Evolutionary conservation across 257 asterid genomes (phyloP).

Genomic region (Solanum sejunctum): DNA sequence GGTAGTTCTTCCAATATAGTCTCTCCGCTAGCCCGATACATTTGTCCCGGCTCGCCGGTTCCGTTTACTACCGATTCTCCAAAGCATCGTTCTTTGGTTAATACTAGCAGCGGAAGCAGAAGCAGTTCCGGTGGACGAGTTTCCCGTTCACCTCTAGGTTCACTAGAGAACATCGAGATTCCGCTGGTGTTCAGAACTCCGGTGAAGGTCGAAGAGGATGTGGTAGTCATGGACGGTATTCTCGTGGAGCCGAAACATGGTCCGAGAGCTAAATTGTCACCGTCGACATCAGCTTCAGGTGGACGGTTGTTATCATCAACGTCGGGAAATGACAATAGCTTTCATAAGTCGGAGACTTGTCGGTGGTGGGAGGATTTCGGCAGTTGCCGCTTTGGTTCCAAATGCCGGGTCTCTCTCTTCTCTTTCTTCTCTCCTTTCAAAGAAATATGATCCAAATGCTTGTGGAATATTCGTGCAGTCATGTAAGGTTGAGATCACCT

Average conservation of each 20-base stretch:
- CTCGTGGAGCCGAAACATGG: slow-evolving; percentile 26
- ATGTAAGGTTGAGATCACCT: slow-evolving; percentile 7
- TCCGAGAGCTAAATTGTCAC: slow-evolving; percentile 14
- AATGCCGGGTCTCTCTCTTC: slow-evolving; percentile 38
- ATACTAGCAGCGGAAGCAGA: background rate
- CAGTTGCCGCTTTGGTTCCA: slow-evolving; percentile 38
- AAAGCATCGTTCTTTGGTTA: background rate
- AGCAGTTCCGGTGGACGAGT: background rate
- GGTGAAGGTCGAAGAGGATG: slow-evolving; percentile 66
- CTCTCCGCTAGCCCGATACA: slow-evolving; percentile 19
- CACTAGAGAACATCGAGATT: slow-evolving; percentile 14
- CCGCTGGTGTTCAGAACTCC: slow-evolving; percentile 22
- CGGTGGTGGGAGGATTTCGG: slow-evolving; percentile 33
- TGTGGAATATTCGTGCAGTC: background rate
- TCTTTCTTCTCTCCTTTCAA: slow-evolving; percentile 3
- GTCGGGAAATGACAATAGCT: slow-evolving; percentile 18
- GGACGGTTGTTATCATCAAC: slow-evolving; percentile 11
- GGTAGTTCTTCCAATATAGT: slow-evolving; percentile 16
- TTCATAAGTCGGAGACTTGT: slow-evolving; percentile 20
- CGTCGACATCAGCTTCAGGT: slow-evolving; percentile 17
- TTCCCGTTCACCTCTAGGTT: slow-evolving; percentile 2
- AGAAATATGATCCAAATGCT: slow-evolving; percentile 5
- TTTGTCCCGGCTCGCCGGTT: background rate
- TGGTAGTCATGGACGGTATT: slow-evolving; percentile 73
- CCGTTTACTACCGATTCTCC: background rate